Base-by-base conservation (phyloP, 2,329 filamentous ascomycete genomes). In the Colletotrichum sp. region DNA sequence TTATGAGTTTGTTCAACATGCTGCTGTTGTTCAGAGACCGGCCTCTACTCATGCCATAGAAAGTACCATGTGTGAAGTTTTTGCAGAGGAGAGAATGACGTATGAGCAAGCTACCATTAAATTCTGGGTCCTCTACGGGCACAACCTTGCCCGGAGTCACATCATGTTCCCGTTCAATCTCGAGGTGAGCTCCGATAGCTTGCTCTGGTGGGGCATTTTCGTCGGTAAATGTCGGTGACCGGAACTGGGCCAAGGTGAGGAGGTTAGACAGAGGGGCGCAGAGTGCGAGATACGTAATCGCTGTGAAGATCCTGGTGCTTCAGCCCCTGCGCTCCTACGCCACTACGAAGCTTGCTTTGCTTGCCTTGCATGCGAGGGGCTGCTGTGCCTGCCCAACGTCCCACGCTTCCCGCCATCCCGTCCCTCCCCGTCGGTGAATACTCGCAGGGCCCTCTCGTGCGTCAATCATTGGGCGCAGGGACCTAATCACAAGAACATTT, bases 321-420 rank as follows among this genome's bases (percentile, higher is more conserved):
- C 33, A 69, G 66, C 27, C 70, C 70, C 70, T 72, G 70, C 34
- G 27, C 66, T 33, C 24, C 34, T 62, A 69, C 58, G 70, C 66
- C 66, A 72, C 58, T 47, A 24, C 34, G 59, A 73, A 73, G 66
- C 70, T 70, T 73, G 54, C 62, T 67, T 64, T 61, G 29, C 62
- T 31, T 31, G 63, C 55, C 24, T 58, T 21, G 36, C 27, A 13
- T 47, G 34, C 68, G 62, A 66, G 29, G 55, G 63, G 55, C 55
- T 36, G 33, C 29, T 33, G 31, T 51, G 38, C 64, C 31, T 54
- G 21, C 31, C 69, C 59, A 38, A 67, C 63, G 69, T 67, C 29
- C 36, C 55, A 34, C 69, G 38, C 51, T 67, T 31, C 43, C 51
- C 34, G 36, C 24, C 43, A 65, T 51, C 69, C 29, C 29, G 34